phyloP scores from a whole-genome alignment of 2,329 filamentous ascomycete species.

The Ascomycota sp. region DNA sequence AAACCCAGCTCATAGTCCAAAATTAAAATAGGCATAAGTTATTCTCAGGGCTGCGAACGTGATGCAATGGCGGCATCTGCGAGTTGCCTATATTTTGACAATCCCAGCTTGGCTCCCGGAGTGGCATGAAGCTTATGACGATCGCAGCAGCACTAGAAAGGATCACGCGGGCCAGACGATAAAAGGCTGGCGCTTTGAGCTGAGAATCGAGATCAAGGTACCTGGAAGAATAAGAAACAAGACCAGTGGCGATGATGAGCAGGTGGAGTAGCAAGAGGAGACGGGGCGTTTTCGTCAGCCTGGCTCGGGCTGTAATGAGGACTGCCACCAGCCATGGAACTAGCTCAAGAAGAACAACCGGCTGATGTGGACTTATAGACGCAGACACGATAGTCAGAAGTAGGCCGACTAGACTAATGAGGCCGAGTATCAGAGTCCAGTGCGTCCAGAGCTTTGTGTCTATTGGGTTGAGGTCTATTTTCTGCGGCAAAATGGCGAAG shows the following conservation, averaged over 20 bases:
- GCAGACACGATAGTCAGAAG: slow-evolving; percentile 11
- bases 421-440: slow-evolving; percentile 17
- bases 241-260: slow-evolving; percentile 11
- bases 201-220: slow-evolving; percentile 8
- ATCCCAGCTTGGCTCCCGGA: slow-evolving; percentile 16
- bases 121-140: slow-evolving; percentile 16
- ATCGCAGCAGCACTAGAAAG: slow-evolving; percentile 9
- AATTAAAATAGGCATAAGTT: slow-evolving; percentile 64
- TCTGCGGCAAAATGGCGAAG: slow-evolving; percentile 22
- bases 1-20: slow-evolving; percentile 70
- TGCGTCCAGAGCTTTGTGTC: slow-evolving; percentile 15
- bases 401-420: slow-evolving; percentile 15
- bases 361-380: slow-evolving; percentile 9
- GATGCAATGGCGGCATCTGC: slow-evolving; percentile 8
- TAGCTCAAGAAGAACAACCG: slow-evolving; percentile 12
- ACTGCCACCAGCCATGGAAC: slow-evolving; percentile 18
- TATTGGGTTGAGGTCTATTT: slow-evolving; percentile 5
- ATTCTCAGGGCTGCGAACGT: slow-evolving; percentile 56
- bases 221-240: slow-evolving; percentile 10
- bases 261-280: slow-evolving; percentile 18
- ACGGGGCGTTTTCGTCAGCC: slow-evolving; percentile 21
- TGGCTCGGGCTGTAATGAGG: slow-evolving; percentile 16
- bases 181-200: slow-evolving; percentile 4
- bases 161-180: slow-evolving; percentile 6
- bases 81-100: slow-evolving; percentile 11